Evolutionary conservation across 225 moss, liverwort and hornwort species (phyloP).

Genomic region (Lunularia cruciata): DNA sequence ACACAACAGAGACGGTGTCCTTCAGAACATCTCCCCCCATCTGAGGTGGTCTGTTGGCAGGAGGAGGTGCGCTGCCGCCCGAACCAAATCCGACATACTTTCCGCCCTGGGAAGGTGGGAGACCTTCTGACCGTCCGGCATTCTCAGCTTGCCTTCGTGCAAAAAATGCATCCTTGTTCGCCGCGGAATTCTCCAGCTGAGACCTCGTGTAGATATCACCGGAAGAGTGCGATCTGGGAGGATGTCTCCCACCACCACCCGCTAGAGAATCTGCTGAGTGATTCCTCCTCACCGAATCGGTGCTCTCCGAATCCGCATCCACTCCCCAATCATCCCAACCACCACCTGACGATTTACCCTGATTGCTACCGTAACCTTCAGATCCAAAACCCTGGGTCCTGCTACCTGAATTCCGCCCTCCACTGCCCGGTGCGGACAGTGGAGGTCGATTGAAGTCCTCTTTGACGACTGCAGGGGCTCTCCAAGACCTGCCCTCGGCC

Average conservation of each 20-base stretch:
- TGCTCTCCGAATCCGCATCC: constrained; percentile 45
- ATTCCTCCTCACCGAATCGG: constrained; percentile 66
- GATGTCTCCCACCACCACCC: constrained; percentile 53
- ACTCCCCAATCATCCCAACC: constrained; percentile 95
- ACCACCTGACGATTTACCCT: constrained; percentile 34
- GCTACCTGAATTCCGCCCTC: constrained; percentile 37
- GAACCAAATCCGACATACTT: constrained; percentile 98
- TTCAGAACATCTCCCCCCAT: constrained; percentile 84
- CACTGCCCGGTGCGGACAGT: constrained; percentile 32
- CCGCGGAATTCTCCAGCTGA: constrained; percentile 77
- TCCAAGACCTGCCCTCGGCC: constrained; percentile 90
- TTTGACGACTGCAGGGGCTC: constrained; percentile 77
- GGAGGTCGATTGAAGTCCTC: constrained; percentile 47
- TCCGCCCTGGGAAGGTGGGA: constrained; percentile 97
- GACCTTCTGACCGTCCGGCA: constrained; percentile 70
- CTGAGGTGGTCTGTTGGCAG: constrained; percentile 44
- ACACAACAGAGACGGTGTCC: constrained; percentile 76
- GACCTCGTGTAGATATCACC: constrained; percentile 70
- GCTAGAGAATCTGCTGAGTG: constrained; percentile 64
- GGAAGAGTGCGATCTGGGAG: constrained; percentile 67
- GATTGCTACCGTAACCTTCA: constrained; percentile 34
- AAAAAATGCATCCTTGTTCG: constrained; percentile 74
- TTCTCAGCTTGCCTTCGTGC: constrained; percentile 85
- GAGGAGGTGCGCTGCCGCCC: constrained; percentile 65
- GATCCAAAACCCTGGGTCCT: constrained; percentile 24